Conservation (phyloP, 2,329 filamentous ascomycete species). For the Rhytidhysteron rufulum region DNA sequence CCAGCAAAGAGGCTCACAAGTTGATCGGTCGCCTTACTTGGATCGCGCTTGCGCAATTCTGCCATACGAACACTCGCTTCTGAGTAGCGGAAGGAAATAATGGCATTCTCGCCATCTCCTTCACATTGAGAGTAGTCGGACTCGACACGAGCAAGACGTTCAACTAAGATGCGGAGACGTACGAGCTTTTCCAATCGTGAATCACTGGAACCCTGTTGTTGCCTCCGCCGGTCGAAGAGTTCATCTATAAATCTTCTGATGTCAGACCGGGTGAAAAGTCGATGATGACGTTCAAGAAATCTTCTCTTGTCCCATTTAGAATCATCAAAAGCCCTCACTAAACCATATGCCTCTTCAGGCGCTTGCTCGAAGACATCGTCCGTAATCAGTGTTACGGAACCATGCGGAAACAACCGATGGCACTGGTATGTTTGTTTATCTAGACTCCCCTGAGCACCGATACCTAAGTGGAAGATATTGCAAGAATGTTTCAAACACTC, state of each 20-base stretch:
- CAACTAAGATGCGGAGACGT: neutral
- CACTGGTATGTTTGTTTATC: conserved; percentile 5
- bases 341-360: conserved; percentile 19
- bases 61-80: no score
- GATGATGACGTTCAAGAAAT: neutral
- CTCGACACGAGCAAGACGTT: neutral
- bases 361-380: conserved; percentile 30
- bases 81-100: neutral
- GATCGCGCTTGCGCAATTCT: no score
- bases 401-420: conserved; percentile 25
- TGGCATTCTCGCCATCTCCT: neutral
- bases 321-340: conserved; percentile 18
- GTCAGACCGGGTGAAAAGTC: neutral
- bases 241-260: neutral
- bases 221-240: neutral
- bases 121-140: neutral
- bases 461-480: conserved; percentile 15
- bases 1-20: conserved; percentile 32
- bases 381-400: conserved; percentile 26
- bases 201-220: neutral
- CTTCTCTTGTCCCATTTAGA: neutral
- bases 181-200: neutral
- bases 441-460: conserved; percentile 2
- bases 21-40: conserved; percentile 18
- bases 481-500: conserved; percentile 5